These are phyloP conservation scores for Gastrolobium villosum DNA, from an alignment of 306 rosid species.

Conservation along the genomic window DNA sequence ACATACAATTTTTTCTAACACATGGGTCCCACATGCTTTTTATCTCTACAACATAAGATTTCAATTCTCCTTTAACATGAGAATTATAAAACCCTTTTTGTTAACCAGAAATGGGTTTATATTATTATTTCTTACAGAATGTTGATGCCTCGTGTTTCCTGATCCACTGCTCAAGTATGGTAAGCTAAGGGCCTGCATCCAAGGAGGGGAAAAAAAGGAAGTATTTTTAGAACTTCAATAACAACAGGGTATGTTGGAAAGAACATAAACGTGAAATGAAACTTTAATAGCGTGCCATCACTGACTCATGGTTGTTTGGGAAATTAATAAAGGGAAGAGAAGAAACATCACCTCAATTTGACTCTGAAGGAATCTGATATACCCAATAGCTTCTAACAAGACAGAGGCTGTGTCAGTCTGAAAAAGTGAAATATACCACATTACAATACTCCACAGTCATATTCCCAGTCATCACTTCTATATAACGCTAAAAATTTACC, in stretches of 20 bases:
- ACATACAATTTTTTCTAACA: too few relatives aligned
- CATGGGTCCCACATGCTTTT: too few relatives aligned
- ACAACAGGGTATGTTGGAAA: constrained; percentile 33
- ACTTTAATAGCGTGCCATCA: constrained; percentile 62
- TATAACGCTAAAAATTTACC: constrained; percentile 47
- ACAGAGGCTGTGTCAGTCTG: constrained; percentile 99
- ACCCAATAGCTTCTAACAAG: constrained; percentile 98
- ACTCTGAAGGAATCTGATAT: constrained; percentile 99
- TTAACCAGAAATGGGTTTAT: constrained; percentile 18
- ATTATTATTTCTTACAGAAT: constrained; percentile 69
- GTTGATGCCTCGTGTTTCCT: constrained; percentile 71
- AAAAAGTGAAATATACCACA: constrained; percentile 64
- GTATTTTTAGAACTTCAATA: constrained; percentile 54
- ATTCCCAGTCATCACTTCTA: constrained; percentile 49
- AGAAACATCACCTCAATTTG: constrained; percentile 92
- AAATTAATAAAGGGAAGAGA: constrained; percentile 37
- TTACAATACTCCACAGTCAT: constrained; percentile 61
- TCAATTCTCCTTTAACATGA: too few relatives aligned
- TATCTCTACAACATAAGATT: too few relatives aligned
- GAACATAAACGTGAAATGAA: constrained; percentile 55
- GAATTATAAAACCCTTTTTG: too few relatives aligned
- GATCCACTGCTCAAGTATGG: constrained; percentile 88
- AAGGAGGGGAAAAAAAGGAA: constrained; percentile 11
- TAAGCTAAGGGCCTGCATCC: constrained; percentile 89
- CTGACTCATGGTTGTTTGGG: constrained; percentile 61